phyloP scores from a whole-genome alignment of 78 protist genomes.

The Emiliania huxleyi region DNA sequence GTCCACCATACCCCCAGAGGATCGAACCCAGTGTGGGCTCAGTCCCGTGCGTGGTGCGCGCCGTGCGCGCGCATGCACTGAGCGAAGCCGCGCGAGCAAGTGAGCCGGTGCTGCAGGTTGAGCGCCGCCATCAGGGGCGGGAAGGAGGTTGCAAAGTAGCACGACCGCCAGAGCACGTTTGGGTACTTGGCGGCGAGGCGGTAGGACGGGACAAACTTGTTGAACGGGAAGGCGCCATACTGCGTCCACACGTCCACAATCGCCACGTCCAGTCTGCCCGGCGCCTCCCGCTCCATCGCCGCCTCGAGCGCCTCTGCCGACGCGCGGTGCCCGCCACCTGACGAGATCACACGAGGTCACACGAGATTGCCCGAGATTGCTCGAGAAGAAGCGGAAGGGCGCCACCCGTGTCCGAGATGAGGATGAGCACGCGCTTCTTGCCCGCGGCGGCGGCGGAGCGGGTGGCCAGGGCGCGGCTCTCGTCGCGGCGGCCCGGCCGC shows the following conservation, averaged over 20 bases:
- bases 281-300: not conserved
- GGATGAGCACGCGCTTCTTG: too few species aligned
- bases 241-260: not conserved
- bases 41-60: too few species aligned
- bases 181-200: not conserved
- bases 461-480: too few species aligned
- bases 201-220: not conserved
- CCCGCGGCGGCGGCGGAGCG: too few species aligned
- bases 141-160: not conserved
- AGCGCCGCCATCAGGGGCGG: not conserved
- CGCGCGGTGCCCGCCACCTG: constrained; percentile 40
- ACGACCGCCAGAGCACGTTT: not conserved
- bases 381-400: too few species aligned
- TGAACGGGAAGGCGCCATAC: not conserved
- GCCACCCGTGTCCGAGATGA: too few species aligned
- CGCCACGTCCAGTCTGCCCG: not conserved
- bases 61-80: not conserved
- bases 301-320: constrained; percentile 27
- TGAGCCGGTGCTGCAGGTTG: not conserved
- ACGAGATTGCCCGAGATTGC: too few species aligned
- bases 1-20: too few species aligned
- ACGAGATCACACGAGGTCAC: too few species aligned
- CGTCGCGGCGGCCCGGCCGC: too few species aligned
- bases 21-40: too few species aligned
- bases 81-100: not conserved